These are phyloP conservation scores for Quercus agrifolia DNA, from an alignment of 306 rosid species.

Conservation along the genomic window DNA sequence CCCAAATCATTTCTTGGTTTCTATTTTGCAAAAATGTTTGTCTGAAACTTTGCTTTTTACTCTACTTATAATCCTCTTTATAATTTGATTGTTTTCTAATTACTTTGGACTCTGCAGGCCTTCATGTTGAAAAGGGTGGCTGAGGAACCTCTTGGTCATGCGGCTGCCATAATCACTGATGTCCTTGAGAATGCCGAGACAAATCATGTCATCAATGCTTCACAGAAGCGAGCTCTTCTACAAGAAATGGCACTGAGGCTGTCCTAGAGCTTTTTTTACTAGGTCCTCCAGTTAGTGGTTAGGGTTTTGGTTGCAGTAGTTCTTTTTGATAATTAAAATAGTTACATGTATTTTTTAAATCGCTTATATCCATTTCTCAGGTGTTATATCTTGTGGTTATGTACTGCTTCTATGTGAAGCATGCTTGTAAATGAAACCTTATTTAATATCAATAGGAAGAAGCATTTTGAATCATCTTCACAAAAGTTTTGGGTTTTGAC, in stretches of 20 bases:
- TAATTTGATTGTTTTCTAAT: conserved; percentile 11
- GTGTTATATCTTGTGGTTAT: conserved; percentile 27
- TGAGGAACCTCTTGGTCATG: conserved; percentile 99
- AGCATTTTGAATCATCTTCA: conserved; percentile 20
- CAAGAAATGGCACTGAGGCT: conserved; percentile 96
- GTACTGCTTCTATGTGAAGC: conserved; percentile 39
- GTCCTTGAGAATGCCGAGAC: conserved; percentile 96
- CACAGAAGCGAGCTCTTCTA: conserved; percentile 90
- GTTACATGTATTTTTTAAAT: conserved; percentile 18
- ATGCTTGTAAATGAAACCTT: conserved; percentile 59
- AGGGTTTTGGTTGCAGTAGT: conserved; percentile 37
- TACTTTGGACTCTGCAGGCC: conserved; percentile 47
- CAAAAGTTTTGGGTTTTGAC: not conserved
- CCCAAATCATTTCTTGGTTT: not conserved
- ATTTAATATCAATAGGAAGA: conserved; percentile 38
- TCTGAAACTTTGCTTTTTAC: not conserved
- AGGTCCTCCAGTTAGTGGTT: conserved; percentile 25
- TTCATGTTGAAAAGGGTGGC: conserved; percentile 90
- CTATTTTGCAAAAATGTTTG: not conserved
- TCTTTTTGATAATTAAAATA: not conserved
- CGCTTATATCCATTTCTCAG: conserved; percentile 23
- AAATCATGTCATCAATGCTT: conserved; percentile 73
- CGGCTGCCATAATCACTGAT: conserved; percentile 90
- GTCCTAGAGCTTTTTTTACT: conserved; percentile 35
- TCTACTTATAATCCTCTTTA: not conserved